phyloP scores from a whole-genome alignment of 1,139 yeast genomes.

The Candida tunisiensis region DNA sequence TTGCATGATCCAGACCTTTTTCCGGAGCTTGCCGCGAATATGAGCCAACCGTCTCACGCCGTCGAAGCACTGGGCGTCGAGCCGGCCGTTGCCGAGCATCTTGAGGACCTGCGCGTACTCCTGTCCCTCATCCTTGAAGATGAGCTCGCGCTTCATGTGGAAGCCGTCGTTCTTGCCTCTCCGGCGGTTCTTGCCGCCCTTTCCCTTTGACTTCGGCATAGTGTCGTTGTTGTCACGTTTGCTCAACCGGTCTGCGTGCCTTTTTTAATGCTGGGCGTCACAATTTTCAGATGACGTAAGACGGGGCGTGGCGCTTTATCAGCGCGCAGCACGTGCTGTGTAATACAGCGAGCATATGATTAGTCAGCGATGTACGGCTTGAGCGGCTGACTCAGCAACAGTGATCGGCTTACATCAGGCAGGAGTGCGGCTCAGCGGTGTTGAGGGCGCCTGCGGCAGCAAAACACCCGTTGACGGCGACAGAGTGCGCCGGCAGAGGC shows the following conservation, averaged over 20 bases:
- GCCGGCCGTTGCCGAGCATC: slow-evolving; percentile 97
- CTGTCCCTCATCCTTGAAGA: slow-evolving; percentile 88
- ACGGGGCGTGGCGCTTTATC: too few species aligned
- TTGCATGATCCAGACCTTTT: slow-evolving; percentile 99
- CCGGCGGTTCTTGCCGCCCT: slow-evolving; percentile 68
- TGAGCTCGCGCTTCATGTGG: slow-evolving; percentile 86
- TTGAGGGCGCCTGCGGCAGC: too few species aligned
- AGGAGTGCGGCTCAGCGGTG: too few species aligned
- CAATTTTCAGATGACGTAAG: neutral
- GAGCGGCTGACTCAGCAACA: too few species aligned
- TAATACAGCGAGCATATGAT: too few species aligned
- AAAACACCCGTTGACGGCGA: too few species aligned
- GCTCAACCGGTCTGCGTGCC: too few species aligned
- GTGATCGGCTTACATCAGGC: too few species aligned
- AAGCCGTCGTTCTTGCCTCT: slow-evolving; percentile 96
- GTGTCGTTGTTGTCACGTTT: too few species aligned
- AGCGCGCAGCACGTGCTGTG: too few species aligned
- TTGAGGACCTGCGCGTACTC: slow-evolving; percentile 97
- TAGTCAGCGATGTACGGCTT: too few species aligned
- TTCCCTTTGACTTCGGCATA: slow-evolving; percentile 42
- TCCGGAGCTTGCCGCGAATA: slow-evolving; percentile 97
- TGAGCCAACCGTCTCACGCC: slow-evolving; percentile 91
- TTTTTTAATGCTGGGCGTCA: neutral
- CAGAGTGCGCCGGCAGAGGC: too few species aligned
- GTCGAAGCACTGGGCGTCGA: slow-evolving; percentile 90